These are phyloP conservation scores for Exophiala calicioides DNA, from an alignment of 2,329 filamentous ascomycete genomes.

Conservation along the genomic window DNA sequence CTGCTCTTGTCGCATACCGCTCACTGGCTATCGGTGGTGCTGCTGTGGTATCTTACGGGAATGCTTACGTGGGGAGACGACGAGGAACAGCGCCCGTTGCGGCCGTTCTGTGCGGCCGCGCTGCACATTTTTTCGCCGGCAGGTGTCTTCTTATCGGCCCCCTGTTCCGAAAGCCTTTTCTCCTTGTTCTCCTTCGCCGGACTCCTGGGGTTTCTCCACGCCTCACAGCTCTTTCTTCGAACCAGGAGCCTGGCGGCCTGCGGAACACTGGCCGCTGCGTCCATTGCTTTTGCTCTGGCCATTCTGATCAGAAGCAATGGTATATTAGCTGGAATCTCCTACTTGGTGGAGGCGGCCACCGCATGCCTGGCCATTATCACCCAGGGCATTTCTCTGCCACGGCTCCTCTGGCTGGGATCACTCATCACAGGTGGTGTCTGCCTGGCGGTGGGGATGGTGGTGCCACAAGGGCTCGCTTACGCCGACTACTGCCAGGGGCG, in stretches of 20 bases:
- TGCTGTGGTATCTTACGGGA: slow-evolving; percentile 52
- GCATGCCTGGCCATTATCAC: slow-evolving; percentile 46
- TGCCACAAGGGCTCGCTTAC: slow-evolving; percentile 78
- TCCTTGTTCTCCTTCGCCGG: slow-evolving; percentile 75
- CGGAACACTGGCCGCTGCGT: slow-evolving; percentile 55
- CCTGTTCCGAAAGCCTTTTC: slow-evolving; percentile 80
- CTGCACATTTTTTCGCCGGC: slow-evolving; percentile 85
- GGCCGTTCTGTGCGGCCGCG: slow-evolving; percentile 68
- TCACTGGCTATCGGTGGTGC: slow-evolving; percentile 73
- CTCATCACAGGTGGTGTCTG: slow-evolving; percentile 68
- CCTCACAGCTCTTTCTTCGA: slow-evolving; percentile 36
- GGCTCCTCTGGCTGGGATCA: slow-evolving; percentile 57
- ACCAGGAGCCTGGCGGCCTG: slow-evolving; percentile 44
- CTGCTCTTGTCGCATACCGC: slow-evolving; percentile 69
- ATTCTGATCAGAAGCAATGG: slow-evolving; percentile 82
- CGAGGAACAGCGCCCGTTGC: slow-evolving; percentile 46
- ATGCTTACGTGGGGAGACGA: slow-evolving; percentile 29
- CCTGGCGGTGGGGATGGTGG: slow-evolving; percentile 65
- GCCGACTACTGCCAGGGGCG: slow-evolving; percentile 62
- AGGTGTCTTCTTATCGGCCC: slow-evolving; percentile 83
- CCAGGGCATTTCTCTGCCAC: slow-evolving; percentile 39
- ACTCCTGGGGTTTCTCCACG: slow-evolving; percentile 65
- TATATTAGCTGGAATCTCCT: slow-evolving; percentile 74
- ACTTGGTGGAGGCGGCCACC: slow-evolving; percentile 62
- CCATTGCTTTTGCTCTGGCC: slow-evolving; percentile 69